These are phyloP conservation scores for grape (Vitis vinifera) DNA, from an alignment of 164 flowering plant genomes.

Conservation along the genomic window ASM3070453v1 NC_081810.1:22221501-22222000, in stretches of 20 bases:
- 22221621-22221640: slow-evolving; percentile 61
- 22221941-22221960: too few relatives aligned
- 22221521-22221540: too few relatives aligned
- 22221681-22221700: slow-evolving; percentile 58
- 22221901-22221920: slow-evolving; percentile 50
- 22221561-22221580: too few relatives aligned
- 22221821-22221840: slow-evolving; percentile 62
- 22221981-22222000: too few relatives aligned
- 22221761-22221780: slow-evolving; percentile 50
- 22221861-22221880: slow-evolving; percentile 54
- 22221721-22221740: slow-evolving; percentile 55
- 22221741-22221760: slow-evolving; percentile 56
- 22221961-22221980: too few relatives aligned
- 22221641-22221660: slow-evolving; percentile 53
- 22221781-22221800: slow-evolving; percentile 48
- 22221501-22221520: background rate
- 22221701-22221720: slow-evolving; percentile 56
- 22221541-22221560: too few relatives aligned
- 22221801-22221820: slow-evolving; percentile 52
- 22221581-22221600: slow-evolving; percentile 29
- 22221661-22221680: slow-evolving; percentile 59
- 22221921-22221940: slow-evolving; percentile 53
- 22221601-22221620: slow-evolving; percentile 44
- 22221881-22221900: slow-evolving; percentile 51
- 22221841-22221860: slow-evolving; percentile 49